Conservation (phyloP, 768 basidiomycete genomes). For the Hygrophorus pudorinus region DNA sequence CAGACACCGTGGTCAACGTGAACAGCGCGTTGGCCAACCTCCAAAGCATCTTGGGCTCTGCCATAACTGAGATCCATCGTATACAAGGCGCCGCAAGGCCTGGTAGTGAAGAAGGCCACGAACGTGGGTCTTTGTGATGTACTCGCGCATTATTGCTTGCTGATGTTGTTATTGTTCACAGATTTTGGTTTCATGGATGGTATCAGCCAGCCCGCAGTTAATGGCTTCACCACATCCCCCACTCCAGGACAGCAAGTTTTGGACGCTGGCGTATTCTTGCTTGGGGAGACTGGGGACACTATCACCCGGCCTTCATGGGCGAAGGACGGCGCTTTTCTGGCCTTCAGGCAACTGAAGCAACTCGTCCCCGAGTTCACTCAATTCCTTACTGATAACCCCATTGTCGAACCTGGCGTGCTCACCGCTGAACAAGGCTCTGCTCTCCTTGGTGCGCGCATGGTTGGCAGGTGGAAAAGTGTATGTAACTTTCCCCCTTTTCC, state of each 20-base stretch:
- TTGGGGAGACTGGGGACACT: slow-evolving; percentile 33
- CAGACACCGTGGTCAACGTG: too few species aligned
- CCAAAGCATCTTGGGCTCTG: too few species aligned
- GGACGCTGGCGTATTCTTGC: slow-evolving; percentile 32
- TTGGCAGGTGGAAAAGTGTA: too few species aligned
- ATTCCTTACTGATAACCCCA: slow-evolving; percentile 32
- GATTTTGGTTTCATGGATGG: slow-evolving; percentile 43
- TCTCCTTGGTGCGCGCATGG: too few species aligned
- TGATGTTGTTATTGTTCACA: too few species aligned
- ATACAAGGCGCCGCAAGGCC: too few species aligned
- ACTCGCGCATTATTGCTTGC: too few species aligned
- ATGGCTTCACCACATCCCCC: slow-evolving; percentile 24
- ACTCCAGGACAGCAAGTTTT: slow-evolving; percentile 29
- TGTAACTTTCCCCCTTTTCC: too few species aligned
- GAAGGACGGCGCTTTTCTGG: slow-evolving; percentile 41
- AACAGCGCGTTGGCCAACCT: too few species aligned
- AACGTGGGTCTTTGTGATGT: too few species aligned
- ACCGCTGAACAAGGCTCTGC: slow-evolving; percentile 1
- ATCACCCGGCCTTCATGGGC: slow-evolving; percentile 30
- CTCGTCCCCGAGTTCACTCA: slow-evolving; percentile 42
- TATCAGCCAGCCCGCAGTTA: slow-evolving; percentile 38
- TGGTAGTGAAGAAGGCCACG: too few species aligned
- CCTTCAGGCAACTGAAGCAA: slow-evolving; percentile 42
- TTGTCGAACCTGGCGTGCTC: slow-evolving; percentile 25
- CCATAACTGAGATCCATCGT: too few species aligned